Conservation (phyloP, 2,329 filamentous ascomycete species). For the Elsinoe fawcettii region DNA sequence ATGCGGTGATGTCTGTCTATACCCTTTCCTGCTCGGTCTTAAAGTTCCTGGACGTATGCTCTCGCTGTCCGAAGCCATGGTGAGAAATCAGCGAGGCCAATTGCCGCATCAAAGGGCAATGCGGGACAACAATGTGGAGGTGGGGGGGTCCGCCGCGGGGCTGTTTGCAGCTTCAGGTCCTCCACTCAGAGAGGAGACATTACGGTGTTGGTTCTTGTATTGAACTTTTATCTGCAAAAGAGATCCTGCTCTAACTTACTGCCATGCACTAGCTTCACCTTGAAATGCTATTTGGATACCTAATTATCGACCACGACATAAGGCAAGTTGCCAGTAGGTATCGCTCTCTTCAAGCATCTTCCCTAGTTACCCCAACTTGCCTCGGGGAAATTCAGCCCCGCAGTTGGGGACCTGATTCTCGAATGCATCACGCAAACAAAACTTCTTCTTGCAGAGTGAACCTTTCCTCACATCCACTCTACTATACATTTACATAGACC, state of each 20-base stretch:
- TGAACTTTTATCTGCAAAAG: not conserved
- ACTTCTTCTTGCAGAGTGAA: not conserved
- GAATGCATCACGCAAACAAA: constrained; percentile 2
- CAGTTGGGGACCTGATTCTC: not conserved
- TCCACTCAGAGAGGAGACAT: constrained; percentile 10
- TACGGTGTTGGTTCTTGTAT: not conserved
- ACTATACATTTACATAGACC: no score
- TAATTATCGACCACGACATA: not conserved
- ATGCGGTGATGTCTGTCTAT: not conserved
- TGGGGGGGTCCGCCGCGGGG: not conserved
- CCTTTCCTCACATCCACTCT: no score
- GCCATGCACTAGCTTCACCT: not conserved
- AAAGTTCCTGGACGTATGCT: not conserved
- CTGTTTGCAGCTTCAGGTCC: not conserved
- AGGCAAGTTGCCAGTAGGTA: not conserved
- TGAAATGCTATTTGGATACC: not conserved
- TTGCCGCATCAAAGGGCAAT: constrained; percentile 5
- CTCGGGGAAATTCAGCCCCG: constrained; percentile 8
- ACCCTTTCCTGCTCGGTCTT: not conserved
- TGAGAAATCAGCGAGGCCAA: not conserved
- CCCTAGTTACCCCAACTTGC: constrained; percentile 3
- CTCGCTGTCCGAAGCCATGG: not conserved
- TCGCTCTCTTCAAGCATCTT: not conserved
- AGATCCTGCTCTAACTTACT: not conserved
- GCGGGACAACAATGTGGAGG: constrained; percentile 9